Evolutionary conservation across 495 filamentous ascomycete genomes (phyloP), one percentile per base, ranked within the genome.

Genomic region (Tuber brumale): DNA sequence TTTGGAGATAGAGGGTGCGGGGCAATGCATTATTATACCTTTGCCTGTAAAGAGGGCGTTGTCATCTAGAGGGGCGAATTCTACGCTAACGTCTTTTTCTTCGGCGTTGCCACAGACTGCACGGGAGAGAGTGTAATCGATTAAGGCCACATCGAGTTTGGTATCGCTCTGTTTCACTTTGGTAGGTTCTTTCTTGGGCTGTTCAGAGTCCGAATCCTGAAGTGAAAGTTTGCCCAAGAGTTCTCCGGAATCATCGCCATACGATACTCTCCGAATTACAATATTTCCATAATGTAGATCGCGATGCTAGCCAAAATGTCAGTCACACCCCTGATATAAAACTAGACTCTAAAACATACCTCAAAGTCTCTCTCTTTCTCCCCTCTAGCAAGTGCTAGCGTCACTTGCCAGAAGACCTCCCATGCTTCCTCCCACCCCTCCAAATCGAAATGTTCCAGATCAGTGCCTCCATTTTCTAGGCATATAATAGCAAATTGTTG

Each of bases 261-360:
- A 27, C 1, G 51, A 43, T 39, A 51, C 74, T 39, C 80, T 76
- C 14, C 69, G 71, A 48, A 83, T 83, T 14, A 83, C 82, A 23
- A 83, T 80, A 45, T 83, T 83, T 42, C 82, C 82, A 69, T 75
- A 83, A 73, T 83, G 82, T 12, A 83, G 39, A 75, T 83, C 82
- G 31, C 82, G 76, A 71, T 83, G 82, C 79, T 80, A 61, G 27
- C 14, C 45, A 44, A 37, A 39, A 43, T 42, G 23, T 61, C 23
- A 74, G 75, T 70, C 45, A 46, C 37, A 46, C 42, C n/a, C 35
- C 5, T n/a, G n/a, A 35, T 21, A 37, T 43, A 41, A 45, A 71
- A 27, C 43, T 8, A 7, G 43, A 74, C 27, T 19, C 43, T 19
- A 27, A 71, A 37, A 66, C 42, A 61, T 75, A 80, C 78, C 78